Evolutionary conservation across 768 basidiomycete genomes (phyloP), one percentile per base, ranked within the genome.

Genomic region (Lentinula guzmanii): DNA sequence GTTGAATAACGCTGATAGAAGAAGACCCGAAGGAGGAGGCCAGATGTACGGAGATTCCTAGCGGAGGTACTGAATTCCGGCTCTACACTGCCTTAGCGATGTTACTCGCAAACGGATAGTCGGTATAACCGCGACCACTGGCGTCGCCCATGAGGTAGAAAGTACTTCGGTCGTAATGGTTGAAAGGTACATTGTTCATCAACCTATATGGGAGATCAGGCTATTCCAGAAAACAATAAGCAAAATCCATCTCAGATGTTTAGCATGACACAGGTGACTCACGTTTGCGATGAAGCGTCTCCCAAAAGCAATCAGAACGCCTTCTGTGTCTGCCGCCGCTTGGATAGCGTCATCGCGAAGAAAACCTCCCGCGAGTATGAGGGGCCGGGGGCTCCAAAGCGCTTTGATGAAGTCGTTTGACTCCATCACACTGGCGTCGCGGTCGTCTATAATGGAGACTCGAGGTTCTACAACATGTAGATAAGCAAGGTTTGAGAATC

Each of bases 401-500:
- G 51, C 18, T 16, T 66, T 63, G 35, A 75, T 42, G 52, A 73
- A 72, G 33, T 69, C 70, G 16, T 71, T 74, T 9, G 61, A 63
- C 7, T 70, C 62, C 10, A 48, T 61, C 13, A 10, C 8, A 24
- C n/a, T 21, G 16, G 15, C 1, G 31, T 4, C 4, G 8, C 6
- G 42, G 18, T 68, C 61, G 4, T 24, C 16, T n/a, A 7, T 28
- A 6, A 61, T 66, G 6, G 48, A 21, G 16, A 37, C 51, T 21
- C 62, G 62, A 11, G 75, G 63, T 62, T 78, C 72, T 35, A 69
- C 64, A 28, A 72, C 62, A 57, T 79, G 77, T 5, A 80, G 34
- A n/a, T 80, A 81, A 4, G 76, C 78, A 31, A 80, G 65, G 21
- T 69, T 62, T 24, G 72, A 72, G 54, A 64, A 62, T 21, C 15